These are phyloP conservation scores for Phaeosphaeria sp. DNA, from an alignment of 2,329 filamentous ascomycete genomes.

Conservation along the genomic window DNA sequence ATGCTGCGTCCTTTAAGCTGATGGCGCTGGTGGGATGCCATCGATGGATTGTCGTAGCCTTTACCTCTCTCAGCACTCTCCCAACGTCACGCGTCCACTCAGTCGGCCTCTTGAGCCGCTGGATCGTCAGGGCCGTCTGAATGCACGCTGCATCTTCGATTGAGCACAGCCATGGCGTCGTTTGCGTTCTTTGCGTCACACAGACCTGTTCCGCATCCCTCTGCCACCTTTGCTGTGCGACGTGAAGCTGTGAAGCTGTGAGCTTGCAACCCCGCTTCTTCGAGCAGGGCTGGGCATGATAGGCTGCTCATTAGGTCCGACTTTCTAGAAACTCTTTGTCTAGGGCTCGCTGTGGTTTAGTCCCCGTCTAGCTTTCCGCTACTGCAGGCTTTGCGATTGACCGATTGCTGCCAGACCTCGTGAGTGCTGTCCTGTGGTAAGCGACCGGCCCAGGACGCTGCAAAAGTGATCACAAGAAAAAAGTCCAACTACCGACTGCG, in stretches of 20 bases:
- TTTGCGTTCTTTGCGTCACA: conserved; percentile 10
- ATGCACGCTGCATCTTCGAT: conserved; percentile 15
- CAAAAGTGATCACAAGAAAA: conserved; percentile 12
- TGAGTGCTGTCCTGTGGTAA: conserved; percentile 3
- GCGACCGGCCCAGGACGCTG: not conserved
- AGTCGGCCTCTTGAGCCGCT: conserved; percentile 19
- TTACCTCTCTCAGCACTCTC: conserved; percentile 23
- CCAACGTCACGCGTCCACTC: conserved; percentile 42
- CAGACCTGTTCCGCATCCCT: conserved; percentile 1
- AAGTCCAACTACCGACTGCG: conserved; percentile 4
- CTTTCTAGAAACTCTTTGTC: conserved; percentile 14
- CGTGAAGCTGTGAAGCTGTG: conserved; percentile 3
- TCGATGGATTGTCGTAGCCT: conserved; percentile 32
- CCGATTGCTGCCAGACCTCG: conserved; percentile 12
- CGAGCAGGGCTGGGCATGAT: conserved; percentile 3
- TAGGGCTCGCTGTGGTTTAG: conserved; percentile 2
- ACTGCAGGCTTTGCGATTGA: conserved; percentile 29
- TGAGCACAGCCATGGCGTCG: conserved; percentile 9
- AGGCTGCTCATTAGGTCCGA: conserved; percentile 20
- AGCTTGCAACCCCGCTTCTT: conserved; percentile 9
- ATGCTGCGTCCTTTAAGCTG: conserved; percentile 14
- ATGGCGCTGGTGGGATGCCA: conserved; percentile 15
- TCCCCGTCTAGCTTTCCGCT: conserved; percentile 24
- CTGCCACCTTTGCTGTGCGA: conserved; percentile 2
- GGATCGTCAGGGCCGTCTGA: conserved; percentile 34